Evolutionary conservation across 495 filamentous ascomycete genomes (phyloP).

Genomic region (Podospora australis): DNA sequence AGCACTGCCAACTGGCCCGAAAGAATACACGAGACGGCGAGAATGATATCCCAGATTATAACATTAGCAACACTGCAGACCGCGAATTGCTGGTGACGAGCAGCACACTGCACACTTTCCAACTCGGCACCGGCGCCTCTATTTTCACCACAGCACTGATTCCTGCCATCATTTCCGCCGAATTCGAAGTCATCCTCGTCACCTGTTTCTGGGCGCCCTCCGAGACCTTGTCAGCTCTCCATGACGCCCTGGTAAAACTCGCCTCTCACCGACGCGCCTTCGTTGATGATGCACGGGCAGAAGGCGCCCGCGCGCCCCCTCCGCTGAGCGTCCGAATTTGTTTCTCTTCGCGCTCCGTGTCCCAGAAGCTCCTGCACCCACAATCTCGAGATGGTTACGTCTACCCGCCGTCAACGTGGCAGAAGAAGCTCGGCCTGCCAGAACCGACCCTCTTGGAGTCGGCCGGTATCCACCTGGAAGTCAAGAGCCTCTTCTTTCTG

Average conservation of each 20-base stretch:
- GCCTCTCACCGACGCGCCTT: constrained; percentile 33
- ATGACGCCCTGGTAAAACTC: constrained; percentile 42
- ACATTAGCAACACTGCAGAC: constrained; percentile 20
- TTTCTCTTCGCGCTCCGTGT: constrained; percentile 58
- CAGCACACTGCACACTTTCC: constrained; percentile 41
- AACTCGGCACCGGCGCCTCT: constrained; percentile 51
- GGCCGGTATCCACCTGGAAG: constrained; percentile 51
- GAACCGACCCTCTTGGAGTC: constrained; percentile 38
- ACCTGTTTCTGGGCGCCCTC: constrained; percentile 74
- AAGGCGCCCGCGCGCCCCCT: constrained; percentile 4
- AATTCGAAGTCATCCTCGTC: constrained; percentile 59
- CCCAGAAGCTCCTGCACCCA: constrained; percentile 66
- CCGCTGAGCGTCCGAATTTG: constrained; percentile 28
- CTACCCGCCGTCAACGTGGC: constrained; percentile 53
- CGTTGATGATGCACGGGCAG: constrained; percentile 11
- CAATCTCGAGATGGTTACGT: constrained; percentile 47
- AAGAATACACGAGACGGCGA: constrained; percentile 4
- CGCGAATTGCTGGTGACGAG: constrained; percentile 37
- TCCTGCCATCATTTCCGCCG: constrained; percentile 49
- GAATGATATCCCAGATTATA: constrained; percentile 14
- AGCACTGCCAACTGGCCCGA: background rate
- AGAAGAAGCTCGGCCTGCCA: constrained; percentile 53
- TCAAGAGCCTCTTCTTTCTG: constrained; percentile 65
- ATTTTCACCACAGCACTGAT: constrained; percentile 47
- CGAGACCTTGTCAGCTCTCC: constrained; percentile 42